Evolutionary conservation across 768 basidiomycete species (phyloP).

Genomic region (Gloeophyllum trabeum): DNA sequence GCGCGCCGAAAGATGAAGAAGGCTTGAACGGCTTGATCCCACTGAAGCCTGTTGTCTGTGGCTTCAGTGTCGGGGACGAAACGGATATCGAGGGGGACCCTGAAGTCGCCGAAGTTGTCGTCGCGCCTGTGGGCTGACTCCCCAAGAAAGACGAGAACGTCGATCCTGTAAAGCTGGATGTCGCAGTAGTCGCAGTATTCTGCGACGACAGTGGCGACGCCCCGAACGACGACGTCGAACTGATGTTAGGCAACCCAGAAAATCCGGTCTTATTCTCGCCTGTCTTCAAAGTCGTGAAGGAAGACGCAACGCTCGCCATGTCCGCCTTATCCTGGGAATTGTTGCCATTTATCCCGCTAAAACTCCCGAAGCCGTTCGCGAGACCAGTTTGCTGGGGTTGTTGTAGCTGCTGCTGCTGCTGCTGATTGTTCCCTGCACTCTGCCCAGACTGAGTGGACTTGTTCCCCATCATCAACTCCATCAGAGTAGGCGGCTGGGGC

Average conservation of each 20-base stretch:
- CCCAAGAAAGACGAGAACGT: constrained; percentile 34
- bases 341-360: constrained; percentile 1
- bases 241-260: too few species aligned
- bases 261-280: constrained; percentile 11
- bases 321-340: constrained; percentile 1
- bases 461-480: constrained; percentile 60
- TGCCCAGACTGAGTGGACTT: constrained; percentile 9
- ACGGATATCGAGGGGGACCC: constrained; percentile 20
- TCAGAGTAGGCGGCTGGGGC: constrained; percentile 70
- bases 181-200: constrained; percentile 17
- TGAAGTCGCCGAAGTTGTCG: constrained; percentile 17
- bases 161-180: constrained; percentile 36
- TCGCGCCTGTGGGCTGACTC: constrained; percentile 39
- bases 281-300: constrained; percentile 41
- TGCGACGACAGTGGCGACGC: constrained; percentile 10
- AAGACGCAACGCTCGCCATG: constrained; percentile 64
- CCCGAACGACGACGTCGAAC: not conserved
- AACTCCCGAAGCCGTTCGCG: not conserved
- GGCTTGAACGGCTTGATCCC: constrained; percentile 48
- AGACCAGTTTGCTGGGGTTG: constrained; percentile 4
- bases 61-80: constrained; percentile 20
- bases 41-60: constrained; percentile 37
- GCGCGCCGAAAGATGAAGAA: constrained; percentile 38
- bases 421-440: constrained; percentile 13
- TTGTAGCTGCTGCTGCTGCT: constrained; percentile 17